Base-by-base conservation (phyloP, 1,284 basidiomycete species). In the Cystobasidiaceae sp. region DNA sequence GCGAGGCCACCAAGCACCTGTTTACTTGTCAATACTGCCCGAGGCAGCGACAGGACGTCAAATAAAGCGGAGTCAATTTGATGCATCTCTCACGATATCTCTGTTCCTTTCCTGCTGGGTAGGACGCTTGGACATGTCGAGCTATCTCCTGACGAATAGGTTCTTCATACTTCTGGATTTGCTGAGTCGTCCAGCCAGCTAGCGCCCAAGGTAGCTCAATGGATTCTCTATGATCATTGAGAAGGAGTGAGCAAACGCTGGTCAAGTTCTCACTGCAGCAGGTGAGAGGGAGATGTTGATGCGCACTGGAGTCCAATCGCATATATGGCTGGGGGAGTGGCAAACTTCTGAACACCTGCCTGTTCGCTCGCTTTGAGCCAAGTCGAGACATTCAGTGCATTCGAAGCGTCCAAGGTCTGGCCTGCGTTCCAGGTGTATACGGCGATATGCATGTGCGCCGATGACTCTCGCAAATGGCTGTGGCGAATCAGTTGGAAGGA, bases 301-400 rank as follows among this genome's bases (percentile, higher is more conserved):
- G 55, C 89, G 82, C 73, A 89, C 74, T 93, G 90, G 71, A 93
- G 93, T 9, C 90, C 90, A 49, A 93, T 86, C 0, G 86, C 90
- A 59, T 92, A 84, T 34, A 93, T 85, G 75, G 93, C 91, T 32
- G 88, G 85, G 4, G 75, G 71, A 15, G 69, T 71, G 51, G 72
- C 66, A 34, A 30, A 28, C 19, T 28, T 45, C 19, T 44, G 41
- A 23, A 34, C n/a, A n/a, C 57, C 15, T 32, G 19, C 3, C 32
- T 33, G 9, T 27, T 34, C 52, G 52, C 27, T 23, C 48, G 60
- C 33, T 11, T 19, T 46, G 27, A 64, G 52, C 61, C 61, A 64
- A 17, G 30, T 34, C 19, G 61, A 45, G 3, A 56, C 21, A 13
- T 52, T 41, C 17, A 48, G 41, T 19, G 39, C 23, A 9, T 43